These are phyloP conservation scores for Entomortierella parvispora DNA, from an alignment of 192 early-diverging fungal genomes.

Conservation along the genomic window DNA sequence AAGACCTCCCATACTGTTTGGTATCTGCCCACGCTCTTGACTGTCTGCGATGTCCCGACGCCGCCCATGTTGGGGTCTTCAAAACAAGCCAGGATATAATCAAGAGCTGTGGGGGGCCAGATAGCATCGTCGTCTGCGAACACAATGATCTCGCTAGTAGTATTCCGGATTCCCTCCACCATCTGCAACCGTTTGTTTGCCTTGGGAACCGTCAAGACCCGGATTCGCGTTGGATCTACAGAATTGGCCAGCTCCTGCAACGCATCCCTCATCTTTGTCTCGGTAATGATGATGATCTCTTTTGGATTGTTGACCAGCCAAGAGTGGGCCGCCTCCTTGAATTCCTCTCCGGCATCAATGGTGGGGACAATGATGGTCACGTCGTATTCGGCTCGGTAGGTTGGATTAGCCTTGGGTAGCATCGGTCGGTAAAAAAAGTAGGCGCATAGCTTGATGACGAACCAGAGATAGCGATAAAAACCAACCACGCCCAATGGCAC, in stretches of 20 bases:
- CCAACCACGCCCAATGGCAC: conserved; percentile 77
- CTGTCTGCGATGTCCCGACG: conserved; percentile 73
- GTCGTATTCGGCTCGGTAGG: conserved; percentile 65
- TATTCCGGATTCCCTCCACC: conserved; percentile 72
- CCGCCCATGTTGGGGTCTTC: conserved; percentile 78
- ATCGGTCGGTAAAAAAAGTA: conserved; percentile 71
- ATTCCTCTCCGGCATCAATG: conserved; percentile 80
- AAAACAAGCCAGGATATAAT: conserved; percentile 77
- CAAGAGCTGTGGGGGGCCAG: conserved; percentile 70
- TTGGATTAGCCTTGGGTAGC: conserved; percentile 64
- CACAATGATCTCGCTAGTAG: conserved; percentile 70
- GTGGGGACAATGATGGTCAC: conserved; percentile 81
- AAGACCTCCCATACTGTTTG: conserved; percentile 80
- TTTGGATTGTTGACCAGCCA: conserved; percentile 73
- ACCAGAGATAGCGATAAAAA: conserved; percentile 80
- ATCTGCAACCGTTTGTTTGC: conserved; percentile 78
- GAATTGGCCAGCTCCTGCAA: conserved; percentile 67
- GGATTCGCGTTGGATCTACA: conserved; percentile 64
- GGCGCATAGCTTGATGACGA: conserved; percentile 69
- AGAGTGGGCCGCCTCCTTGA: conserved; percentile 70
- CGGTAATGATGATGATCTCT: conserved; percentile 79
- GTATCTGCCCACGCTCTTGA: conserved; percentile 64
- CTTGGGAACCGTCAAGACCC: conserved; percentile 66
- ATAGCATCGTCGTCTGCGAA: conserved; percentile 80
- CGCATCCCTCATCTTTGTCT: conserved; percentile 59